Conservation (phyloP, 164 flowering plant genomes). For the Liriodendron chinense region DNA sequence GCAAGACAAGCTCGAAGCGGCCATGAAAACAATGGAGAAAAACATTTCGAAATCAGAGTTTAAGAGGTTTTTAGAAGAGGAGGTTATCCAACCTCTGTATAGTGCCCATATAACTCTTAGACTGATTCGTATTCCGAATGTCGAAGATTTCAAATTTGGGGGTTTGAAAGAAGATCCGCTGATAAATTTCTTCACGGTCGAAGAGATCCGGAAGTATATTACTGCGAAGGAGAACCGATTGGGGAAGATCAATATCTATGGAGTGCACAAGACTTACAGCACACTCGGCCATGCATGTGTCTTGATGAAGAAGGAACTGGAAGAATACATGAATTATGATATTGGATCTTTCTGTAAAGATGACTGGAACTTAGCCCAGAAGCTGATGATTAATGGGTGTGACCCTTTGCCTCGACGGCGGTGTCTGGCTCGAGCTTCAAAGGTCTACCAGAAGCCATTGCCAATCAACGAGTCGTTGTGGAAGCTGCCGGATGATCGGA, state of each 20-base stretch:
- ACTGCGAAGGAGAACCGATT: slow-evolving; percentile 67
- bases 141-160: not conserved
- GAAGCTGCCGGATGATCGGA: slow-evolving; percentile 70
- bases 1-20: slow-evolving; percentile 67
- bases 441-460: slow-evolving; percentile 68
- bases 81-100: slow-evolving; percentile 77
- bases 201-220: slow-evolving; percentile 86
- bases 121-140: slow-evolving; percentile 66
- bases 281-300: slow-evolving; percentile 88
- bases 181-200: slow-evolving; percentile 61
- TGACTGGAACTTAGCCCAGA: slow-evolving; percentile 84
- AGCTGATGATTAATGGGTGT: slow-evolving; percentile 82
- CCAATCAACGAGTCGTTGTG: slow-evolving; percentile 79
- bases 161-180: slow-evolving; percentile 59
- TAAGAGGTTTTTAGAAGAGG: slow-evolving; percentile 55
- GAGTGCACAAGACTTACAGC: slow-evolving; percentile 51
- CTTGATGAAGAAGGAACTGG: slow-evolving; percentile 65
- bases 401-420: slow-evolving; percentile 88
- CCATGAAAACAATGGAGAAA: slow-evolving; percentile 49
- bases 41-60: slow-evolving; percentile 44
- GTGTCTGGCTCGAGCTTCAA: slow-evolving; percentile 80
- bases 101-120: slow-evolving; percentile 72
- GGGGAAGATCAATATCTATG: slow-evolving; percentile 63
- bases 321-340: slow-evolving; percentile 90
- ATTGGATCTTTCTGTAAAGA: slow-evolving; percentile 88